phyloP scores from a whole-genome alignment of 495 filamentous ascomycete genomes.

The Staphylotrichum longicolle region DNA sequence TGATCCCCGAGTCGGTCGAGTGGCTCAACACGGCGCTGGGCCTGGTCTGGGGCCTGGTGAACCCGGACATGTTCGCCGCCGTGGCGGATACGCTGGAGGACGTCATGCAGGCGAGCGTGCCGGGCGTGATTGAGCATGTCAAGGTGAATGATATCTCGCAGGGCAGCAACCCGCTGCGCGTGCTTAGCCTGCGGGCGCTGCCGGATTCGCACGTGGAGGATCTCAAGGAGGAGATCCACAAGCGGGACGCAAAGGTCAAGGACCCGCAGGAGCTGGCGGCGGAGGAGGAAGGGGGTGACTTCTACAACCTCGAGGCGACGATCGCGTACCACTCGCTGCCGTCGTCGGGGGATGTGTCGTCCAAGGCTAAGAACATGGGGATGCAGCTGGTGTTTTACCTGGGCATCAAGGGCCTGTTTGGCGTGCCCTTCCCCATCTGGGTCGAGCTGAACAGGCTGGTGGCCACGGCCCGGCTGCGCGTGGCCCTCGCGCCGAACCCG shows the following conservation, averaged over 20 bases:
- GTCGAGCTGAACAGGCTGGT: constrained; percentile 84
- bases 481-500: constrained; percentile 82
- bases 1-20: constrained; percentile 85
- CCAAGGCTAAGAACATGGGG: constrained; percentile 90
- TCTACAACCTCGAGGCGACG: constrained; percentile 90
- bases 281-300: constrained; percentile 86
- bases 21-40: constrained; percentile 89
- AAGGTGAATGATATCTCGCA: constrained; percentile 95
- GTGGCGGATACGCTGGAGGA: constrained; percentile 60
- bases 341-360: constrained; percentile 60
- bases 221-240: constrained; percentile 72
- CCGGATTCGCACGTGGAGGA: constrained; percentile 78
- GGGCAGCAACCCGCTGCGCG: constrained; percentile 82
- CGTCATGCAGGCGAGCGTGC: constrained; percentile 93
- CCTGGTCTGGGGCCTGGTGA: constrained; percentile 82
- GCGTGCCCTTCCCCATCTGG: constrained; percentile 84
- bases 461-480: constrained; percentile 75
- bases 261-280: constrained; percentile 86
- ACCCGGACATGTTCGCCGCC: constrained; percentile 86
- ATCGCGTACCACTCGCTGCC: constrained; percentile 91
- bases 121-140: constrained; percentile 86
- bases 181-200: constrained; percentile 84
- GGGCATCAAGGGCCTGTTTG: constrained; percentile 80
- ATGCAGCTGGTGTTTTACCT: constrained; percentile 91
- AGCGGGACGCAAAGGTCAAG: constrained; percentile 73